Evolutionary conservation across 176 grass and related monocot species (phyloP), one percentile per base, ranked within the genome.

Genomic region (Microstegium vimineum): DNA sequence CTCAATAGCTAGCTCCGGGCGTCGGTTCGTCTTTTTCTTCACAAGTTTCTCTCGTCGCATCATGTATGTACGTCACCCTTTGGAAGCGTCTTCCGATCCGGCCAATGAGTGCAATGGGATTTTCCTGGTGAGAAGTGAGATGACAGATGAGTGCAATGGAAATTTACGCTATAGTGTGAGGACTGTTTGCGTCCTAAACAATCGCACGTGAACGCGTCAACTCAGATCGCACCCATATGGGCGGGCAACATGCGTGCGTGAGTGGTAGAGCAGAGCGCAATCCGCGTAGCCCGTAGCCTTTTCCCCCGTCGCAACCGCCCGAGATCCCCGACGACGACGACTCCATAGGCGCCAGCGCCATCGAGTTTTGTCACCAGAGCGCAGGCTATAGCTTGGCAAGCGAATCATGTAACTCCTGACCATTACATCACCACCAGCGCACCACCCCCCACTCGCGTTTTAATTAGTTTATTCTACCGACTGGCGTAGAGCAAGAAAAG

Each of bases 301-400:
- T 78, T 67, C 12, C 32, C 43, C 25, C 16, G 6, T 62, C 54
- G 31, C 52, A 18, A 78, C 83, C 38, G 26, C 68, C n/a, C 38
- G 5, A 51, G n/a, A n/a, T n/a, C n/a, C 67, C 37, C 10, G 8
- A 51, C 14, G 28, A 10, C 12, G n/a, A n/a, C n/a, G n/a, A n/a
- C n/a, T 14, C 31, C 70, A 0, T 74, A 51, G 71, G 81, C 32
- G 46, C n/a, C n/a, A n/a, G n/a, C n/a, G n/a, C 46, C 72, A 54
- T 74, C 81, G 71, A 75, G 72, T 57, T 40, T 41, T 30, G 72
- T 32, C 36, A 27, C 43, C 43, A n/a, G n/a, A 1, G 45, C 1
- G 72, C 82, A 84, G 56, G 82, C 65, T n/a, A n/a, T n/a, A n/a
- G n/a, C n/a, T n/a, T n/a, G n/a, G n/a, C 51, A 56, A 23, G 20